phyloP scores from a whole-genome alignment of 176 grass and related monocot genomes.

The Cymbopogon citratus region DNA sequence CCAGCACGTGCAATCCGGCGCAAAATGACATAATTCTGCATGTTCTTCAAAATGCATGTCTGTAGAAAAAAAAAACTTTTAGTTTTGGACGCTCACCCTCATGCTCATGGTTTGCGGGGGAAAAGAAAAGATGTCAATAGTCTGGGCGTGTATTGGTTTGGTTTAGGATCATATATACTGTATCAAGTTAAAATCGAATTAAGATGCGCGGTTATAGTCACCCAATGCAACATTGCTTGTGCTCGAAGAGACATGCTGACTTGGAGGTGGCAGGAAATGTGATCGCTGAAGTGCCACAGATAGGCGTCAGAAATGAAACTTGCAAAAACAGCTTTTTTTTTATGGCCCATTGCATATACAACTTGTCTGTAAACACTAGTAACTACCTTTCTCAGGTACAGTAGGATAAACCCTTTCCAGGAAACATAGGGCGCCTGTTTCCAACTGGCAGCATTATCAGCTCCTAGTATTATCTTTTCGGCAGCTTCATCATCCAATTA shows the following conservation, averaged over 20 bases:
- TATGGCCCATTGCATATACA: background rate
- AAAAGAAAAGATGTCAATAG: too few relatives aligned
- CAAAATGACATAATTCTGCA: background rate
- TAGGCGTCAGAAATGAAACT: background rate
- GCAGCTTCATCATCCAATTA: background rate
- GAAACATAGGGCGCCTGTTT: background rate
- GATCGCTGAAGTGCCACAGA: background rate
- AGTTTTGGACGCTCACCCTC: too few relatives aligned
- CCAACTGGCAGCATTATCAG: background rate
- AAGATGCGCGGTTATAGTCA: background rate
- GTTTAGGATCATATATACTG: too few relatives aligned
- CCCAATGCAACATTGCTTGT: background rate
- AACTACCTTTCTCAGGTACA: too few relatives aligned
- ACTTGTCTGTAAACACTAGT: too few relatives aligned
- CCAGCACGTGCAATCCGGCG: background rate
- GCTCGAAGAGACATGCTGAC: background rate
- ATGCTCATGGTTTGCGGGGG: too few relatives aligned
- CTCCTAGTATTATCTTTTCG: background rate
- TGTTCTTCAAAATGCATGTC: background rate
- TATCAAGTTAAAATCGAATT: too few relatives aligned
- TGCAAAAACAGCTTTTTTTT: too few relatives aligned
- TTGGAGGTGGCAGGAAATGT: background rate
- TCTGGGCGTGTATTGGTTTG: too few relatives aligned
- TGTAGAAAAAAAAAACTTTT: too few relatives aligned
- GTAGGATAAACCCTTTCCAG: background rate